Evolutionary conservation across 805 yeast species (phyloP).

Genomic region (Kodamaea jinghongensis): DNA sequence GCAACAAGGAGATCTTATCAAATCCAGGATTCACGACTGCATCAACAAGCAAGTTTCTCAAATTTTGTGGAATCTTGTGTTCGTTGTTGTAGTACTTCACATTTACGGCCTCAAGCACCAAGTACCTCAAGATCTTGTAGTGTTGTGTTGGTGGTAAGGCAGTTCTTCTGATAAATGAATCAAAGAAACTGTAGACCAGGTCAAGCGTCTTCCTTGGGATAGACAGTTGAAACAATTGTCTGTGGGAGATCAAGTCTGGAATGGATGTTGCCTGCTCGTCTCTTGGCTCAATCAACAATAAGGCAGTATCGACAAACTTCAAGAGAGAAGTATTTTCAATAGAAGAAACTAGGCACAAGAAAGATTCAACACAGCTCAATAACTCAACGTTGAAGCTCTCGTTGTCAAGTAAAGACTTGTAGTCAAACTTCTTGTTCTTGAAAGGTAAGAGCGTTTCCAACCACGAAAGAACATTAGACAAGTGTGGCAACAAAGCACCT

Average conservation of each 20-base stretch:
- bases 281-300: constrained; percentile 41
- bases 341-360: constrained; percentile 33
- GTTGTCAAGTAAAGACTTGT: constrained; percentile 31
- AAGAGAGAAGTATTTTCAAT: constrained; percentile 52
- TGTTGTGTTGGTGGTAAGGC: constrained; percentile 62
- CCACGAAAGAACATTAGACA: constrained; percentile 48
- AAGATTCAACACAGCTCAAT: constrained; percentile 22
- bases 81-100: constrained; percentile 24
- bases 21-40: constrained; percentile 70
- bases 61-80: constrained; percentile 27
- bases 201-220: constrained; percentile 37
- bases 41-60: constrained; percentile 42
- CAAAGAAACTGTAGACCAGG: constrained; percentile 46
- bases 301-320: constrained; percentile 57
- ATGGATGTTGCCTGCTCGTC: constrained; percentile 24
- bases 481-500: constrained; percentile 45
- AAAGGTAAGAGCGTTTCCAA: constrained; percentile 63
- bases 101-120: constrained; percentile 34
- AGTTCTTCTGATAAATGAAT: constrained; percentile 44
- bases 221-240: constrained; percentile 48
- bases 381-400: constrained; percentile 42
- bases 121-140: constrained; percentile 47
- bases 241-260: constrained; percentile 67
- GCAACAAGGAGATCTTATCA: constrained; percentile 63
- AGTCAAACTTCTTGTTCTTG: constrained; percentile 30